Conservation (phyloP, 2,329 filamentous ascomycete genomes). For the Phialophora macrospora region DNA sequence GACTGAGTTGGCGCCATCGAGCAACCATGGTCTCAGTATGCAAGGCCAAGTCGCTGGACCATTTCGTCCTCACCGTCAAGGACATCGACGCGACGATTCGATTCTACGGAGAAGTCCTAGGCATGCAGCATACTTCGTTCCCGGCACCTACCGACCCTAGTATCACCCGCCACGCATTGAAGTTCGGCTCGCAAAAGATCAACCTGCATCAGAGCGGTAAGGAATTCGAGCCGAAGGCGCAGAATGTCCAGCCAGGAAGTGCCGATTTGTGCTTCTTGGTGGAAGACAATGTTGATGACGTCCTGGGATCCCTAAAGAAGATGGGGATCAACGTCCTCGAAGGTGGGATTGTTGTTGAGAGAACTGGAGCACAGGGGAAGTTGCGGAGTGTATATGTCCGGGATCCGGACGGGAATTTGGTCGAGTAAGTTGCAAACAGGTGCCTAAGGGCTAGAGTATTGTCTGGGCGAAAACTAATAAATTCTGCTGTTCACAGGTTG, state of each 20-base stretch:
- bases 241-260: constrained; percentile 59
- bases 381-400: constrained; percentile 64
- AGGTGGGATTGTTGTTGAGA: constrained; percentile 56
- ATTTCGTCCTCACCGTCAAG: constrained; percentile 64
- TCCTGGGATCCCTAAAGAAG: constrained; percentile 50
- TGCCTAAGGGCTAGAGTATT: not conserved
- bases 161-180: constrained; percentile 56
- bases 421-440: constrained; percentile 57
- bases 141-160: constrained; percentile 47
- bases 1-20: not conserved
- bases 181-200: constrained; percentile 65
- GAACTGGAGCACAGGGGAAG: constrained; percentile 62
- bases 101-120: constrained; percentile 62
- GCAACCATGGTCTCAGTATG: constrained; percentile 29
- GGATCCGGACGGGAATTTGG: constrained; percentile 66
- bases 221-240: constrained; percentile 66
- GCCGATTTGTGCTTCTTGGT: constrained; percentile 66
- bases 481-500: not conserved
- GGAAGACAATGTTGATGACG: constrained; percentile 55
- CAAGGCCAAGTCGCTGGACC: constrained; percentile 58
- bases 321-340: constrained; percentile 57
- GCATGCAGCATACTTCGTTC: constrained; percentile 63
- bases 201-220: constrained; percentile 64
- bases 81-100: constrained; percentile 56
- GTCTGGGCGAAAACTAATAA: not conserved